Base-by-base conservation (phyloP, 2,329 filamentous ascomycete genomes). In the Exophiala dermatitidis region DNA sequence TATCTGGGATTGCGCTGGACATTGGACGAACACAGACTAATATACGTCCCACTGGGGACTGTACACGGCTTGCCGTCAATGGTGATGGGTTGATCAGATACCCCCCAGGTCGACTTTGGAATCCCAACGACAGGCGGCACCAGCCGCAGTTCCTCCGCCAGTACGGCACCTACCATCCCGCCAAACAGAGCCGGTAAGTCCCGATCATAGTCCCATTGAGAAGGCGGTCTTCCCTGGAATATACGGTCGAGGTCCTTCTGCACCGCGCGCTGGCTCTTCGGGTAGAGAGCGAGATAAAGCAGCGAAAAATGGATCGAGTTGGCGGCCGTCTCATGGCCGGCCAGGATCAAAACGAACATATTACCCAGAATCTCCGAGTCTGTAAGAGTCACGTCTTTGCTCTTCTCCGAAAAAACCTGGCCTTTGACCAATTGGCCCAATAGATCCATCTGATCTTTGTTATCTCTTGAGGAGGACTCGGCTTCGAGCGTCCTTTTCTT, bases 321-420 rank as follows among this genome's bases (percentile, higher is more conserved):
- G 45, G 86, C 86, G 1, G 86, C 86, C 1, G 87, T 90, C 68
- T 93, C 88, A 68, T 93, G 86, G 8, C 88, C 88, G 0, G 88
- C 87, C 1, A 90, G 74, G 56, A 79, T 77, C 56, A 81, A 71
- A 46, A 78, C 74, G 54, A 79, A 79, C 26, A 60, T 60, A 48
- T 64, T 64, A 4, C 61, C 58, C n/a, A 60, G 51, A 5, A 64
- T 52, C 36, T 63, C 58, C 19, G 50, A 47, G 34, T 61, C 56
- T 7, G 56, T 61, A 7, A 64, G 52, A 55, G 54, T 38, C 10
- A 37, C 31, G 33, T 60, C 54, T 32, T 54, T 59, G 45, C 56
- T 53, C 19, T 40, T 46, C 30, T 54, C 50, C 6, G 44, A 72
- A 72, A n/a, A 48, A 38, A 53, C 40, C 45, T 34, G 75, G 33